A percentile compares a stretch with the other conserved stretches of the same genome.
These are phyloP conservation scores for Carex myosuroides DNA, from an alignment of 176 grass and related monocot genomes.

Conservation along the genomic window DNA sequence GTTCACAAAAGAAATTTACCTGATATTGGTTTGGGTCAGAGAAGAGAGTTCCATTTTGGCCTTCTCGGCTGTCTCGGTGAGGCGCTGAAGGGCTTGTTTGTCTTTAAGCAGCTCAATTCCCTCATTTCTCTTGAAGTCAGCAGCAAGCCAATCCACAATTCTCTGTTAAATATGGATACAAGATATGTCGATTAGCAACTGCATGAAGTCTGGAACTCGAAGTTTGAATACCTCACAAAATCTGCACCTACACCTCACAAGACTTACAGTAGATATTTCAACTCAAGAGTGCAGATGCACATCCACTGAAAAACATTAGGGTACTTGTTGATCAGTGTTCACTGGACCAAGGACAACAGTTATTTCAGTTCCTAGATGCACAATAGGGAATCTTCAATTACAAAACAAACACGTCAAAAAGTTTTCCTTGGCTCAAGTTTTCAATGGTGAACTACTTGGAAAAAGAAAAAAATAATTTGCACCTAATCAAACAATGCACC, in stretches of 20 bases:
- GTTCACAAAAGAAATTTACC: conserved; percentile 32
- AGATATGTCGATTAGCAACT: not conserved
- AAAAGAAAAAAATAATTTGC: not conserved
- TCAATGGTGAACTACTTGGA: not conserved
- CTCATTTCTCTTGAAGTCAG: conserved; percentile 87
- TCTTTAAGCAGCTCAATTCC: conserved; percentile 92
- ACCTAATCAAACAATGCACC: not conserved
- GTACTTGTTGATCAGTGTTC: not conserved
- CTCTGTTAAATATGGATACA: conserved; percentile 40
- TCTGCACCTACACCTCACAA: not conserved
- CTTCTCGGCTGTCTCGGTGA: conserved; percentile 96
- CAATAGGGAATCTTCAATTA: not conserved
- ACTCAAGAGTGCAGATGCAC: not conserved
- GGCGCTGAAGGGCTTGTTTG: conserved; percentile 95
- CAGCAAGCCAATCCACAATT: conserved; percentile 92
- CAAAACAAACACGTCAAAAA: not conserved
- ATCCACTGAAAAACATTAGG: conserved; percentile 16
- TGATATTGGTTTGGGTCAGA: conserved; percentile 87
- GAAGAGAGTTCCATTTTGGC: conserved; percentile 96
- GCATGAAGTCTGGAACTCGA: not conserved
- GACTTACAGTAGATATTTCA: not conserved
- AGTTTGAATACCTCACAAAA: not conserved
- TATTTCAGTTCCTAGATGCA: not conserved
- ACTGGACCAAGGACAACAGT: not conserved
- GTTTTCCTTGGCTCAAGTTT: too few species aligned